phyloP scores from a whole-genome alignment of 2,329 filamentous ascomycete species.

The Trichoderma citrinoviride region DNA sequence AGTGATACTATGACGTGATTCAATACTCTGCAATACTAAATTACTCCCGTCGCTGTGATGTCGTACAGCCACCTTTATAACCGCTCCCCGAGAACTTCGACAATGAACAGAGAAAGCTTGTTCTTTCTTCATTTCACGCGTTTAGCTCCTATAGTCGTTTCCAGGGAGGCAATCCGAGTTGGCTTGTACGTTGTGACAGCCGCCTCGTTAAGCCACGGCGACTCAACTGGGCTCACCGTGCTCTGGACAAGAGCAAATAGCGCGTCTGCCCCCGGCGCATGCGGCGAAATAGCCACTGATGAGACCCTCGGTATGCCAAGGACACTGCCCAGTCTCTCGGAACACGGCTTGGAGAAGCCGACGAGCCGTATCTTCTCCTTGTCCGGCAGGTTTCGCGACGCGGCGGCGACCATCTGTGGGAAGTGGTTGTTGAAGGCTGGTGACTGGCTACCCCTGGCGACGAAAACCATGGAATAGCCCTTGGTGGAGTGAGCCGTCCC shows the following conservation, averaged over 20 bases:
- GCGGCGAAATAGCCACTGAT: conserved; percentile 57
- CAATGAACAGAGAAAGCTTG: not conserved
- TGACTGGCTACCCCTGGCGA: conserved; percentile 56
- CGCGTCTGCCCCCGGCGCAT: conserved; percentile 55
- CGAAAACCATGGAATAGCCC: conserved; percentile 55
- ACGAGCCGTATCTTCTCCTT: conserved; percentile 54
- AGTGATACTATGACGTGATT: not conserved
- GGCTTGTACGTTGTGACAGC: conserved; percentile 30
- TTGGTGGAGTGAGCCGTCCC: not conserved
- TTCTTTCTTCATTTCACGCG: conserved; percentile 21
- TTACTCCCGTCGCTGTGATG: not conserved
- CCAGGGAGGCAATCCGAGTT: conserved; percentile 37
- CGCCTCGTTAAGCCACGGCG: conserved; percentile 49
- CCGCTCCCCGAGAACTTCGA: not conserved
- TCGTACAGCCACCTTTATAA: not conserved
- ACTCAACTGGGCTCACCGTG: conserved; percentile 51
- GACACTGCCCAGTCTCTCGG: conserved; percentile 53
- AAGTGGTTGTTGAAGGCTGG: conserved; percentile 60
- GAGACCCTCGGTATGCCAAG: conserved; percentile 64
- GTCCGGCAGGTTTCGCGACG: conserved; percentile 43
- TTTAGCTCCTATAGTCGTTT: conserved; percentile 39
- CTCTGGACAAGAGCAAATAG: conserved; percentile 56
- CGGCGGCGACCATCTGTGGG: conserved; percentile 51
- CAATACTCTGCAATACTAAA: not conserved
- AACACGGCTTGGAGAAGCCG: conserved; percentile 59